These are phyloP conservation scores for Curvularia sp. DNA, from an alignment of 2,329 filamentous ascomycete genomes.

Conservation along the genomic window DNA sequence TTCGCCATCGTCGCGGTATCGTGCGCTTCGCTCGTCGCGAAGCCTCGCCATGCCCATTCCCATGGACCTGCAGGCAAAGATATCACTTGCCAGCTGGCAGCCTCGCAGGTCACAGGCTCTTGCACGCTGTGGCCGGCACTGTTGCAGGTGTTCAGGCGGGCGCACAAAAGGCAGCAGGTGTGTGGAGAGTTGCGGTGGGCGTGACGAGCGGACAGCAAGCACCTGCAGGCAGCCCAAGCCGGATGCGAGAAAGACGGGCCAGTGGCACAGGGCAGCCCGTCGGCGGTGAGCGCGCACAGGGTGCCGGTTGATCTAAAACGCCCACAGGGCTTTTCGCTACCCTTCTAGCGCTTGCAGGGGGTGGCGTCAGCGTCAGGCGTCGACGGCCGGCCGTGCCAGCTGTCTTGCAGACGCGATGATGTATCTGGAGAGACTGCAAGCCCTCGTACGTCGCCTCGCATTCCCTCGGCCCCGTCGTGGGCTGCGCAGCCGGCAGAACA, in stretches of 20 bases:
- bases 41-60: slow-evolving; percentile 43
- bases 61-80: slow-evolving; percentile 34
- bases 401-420: slow-evolving; percentile 33
- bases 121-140: slow-evolving; percentile 31
- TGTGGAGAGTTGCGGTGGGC: slow-evolving; percentile 39
- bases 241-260: slow-evolving; percentile 34
- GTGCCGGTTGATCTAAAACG: slow-evolving; percentile 41
- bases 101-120: slow-evolving; percentile 38
- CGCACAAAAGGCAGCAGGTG: slow-evolving; percentile 29
- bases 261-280: slow-evolving; percentile 38
- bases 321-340: slow-evolving; percentile 36
- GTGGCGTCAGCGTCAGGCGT: slow-evolving; percentile 34
- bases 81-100: slow-evolving; percentile 39
- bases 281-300: slow-evolving; percentile 42
- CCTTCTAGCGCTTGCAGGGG: slow-evolving; percentile 29
- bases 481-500: slow-evolving; percentile 23
- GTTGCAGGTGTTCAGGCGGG: slow-evolving; percentile 44
- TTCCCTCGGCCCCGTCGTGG: background rate
- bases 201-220: slow-evolving; percentile 40
- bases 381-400: slow-evolving; percentile 35
- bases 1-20: slow-evolving; percentile 41
- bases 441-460: background rate
- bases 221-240: slow-evolving; percentile 38
- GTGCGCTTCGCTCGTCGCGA: slow-evolving; percentile 41
- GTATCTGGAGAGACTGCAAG: background rate